phyloP scores from a whole-genome alignment of 371 early-diverging fungal genomes.

The Rhizomucor pusillus region DNA sequence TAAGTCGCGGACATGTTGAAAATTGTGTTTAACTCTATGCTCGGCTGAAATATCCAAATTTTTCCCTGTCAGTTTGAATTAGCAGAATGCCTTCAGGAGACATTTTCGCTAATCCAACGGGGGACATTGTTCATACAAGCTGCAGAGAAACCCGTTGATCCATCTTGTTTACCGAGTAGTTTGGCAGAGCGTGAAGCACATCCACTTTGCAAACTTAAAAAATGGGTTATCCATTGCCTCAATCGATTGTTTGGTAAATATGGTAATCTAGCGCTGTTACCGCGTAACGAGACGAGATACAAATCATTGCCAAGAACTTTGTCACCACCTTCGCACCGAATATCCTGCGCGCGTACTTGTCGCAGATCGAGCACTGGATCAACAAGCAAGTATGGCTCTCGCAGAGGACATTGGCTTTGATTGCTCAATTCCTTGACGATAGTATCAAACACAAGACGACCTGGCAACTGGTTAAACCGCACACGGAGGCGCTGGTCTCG shows the following conservation, averaged over 20 bases:
- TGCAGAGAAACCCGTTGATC: no score
- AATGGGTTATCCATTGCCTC: conserved; percentile 85
- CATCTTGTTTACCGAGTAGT: conserved; percentile 31
- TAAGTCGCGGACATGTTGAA: no score
- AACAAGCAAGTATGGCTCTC: conserved; percentile 61
- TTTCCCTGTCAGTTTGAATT: no score
- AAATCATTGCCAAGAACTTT: conserved; percentile 68
- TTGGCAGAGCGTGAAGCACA: conserved; percentile 69
- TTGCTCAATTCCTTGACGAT: conserved; percentile 51
- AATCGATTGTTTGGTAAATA: conserved; percentile 75
- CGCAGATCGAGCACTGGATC: conserved; percentile 69
- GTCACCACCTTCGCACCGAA: conserved; percentile 79
- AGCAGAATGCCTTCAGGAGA: no score
- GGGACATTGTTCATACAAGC: no score
- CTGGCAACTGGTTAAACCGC: conserved; percentile 83
- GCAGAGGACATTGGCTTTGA: conserved; percentile 40
- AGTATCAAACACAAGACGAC: conserved; percentile 78
- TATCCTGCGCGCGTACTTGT: conserved; percentile 72
- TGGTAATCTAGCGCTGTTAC: no score
- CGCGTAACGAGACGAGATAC: conserved; percentile 48
- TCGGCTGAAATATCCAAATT: no score
- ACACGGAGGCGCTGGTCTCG: conserved; percentile 65
- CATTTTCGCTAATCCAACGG: no score
- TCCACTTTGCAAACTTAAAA: conserved; percentile 87
- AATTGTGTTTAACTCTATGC: no score